Percentiles rank a stretch among this genome's conserved stretches.
Evolutionary conservation across 2,329 filamentous ascomycete genomes (phyloP).

Genomic region (Phyllosticta citribraziliensis): DNA sequence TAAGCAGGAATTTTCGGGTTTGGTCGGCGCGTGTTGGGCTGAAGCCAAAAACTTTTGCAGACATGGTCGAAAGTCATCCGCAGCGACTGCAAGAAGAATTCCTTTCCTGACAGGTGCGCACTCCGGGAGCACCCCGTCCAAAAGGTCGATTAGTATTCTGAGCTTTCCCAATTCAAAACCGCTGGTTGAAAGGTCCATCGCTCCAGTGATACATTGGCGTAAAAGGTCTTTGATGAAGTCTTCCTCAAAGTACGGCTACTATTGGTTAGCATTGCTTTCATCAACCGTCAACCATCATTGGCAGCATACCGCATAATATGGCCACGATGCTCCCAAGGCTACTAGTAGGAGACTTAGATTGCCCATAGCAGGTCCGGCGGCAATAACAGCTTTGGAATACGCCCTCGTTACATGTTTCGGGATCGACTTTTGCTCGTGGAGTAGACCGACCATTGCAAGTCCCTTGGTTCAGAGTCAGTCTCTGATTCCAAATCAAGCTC

Average conservation of each 20-base stretch:
- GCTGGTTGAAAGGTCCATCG: background rate
- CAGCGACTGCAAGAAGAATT: conserved; percentile 20
- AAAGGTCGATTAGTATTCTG: background rate
- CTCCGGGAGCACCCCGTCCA: background rate
- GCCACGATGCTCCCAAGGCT: background rate
- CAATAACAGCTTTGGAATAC: conserved; percentile 17
- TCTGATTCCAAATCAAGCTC: background rate
- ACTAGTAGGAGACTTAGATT: background rate
- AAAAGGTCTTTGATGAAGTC: background rate
- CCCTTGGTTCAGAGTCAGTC: conserved; percentile 10
- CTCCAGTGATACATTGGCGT: background rate
- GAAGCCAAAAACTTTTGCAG: conserved; percentile 15
- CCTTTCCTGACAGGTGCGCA: conserved; percentile 13
- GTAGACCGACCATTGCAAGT: conserved; percentile 19
- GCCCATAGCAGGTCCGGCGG: conserved; percentile 5
- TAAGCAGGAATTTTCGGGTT: conserved; percentile 11
- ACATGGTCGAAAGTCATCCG: conserved; percentile 16
- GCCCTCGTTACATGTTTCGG: conserved; percentile 15
- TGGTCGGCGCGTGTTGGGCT: background rate
- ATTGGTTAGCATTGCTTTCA: background rate
- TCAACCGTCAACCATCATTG: background rate
- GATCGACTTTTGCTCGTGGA: conserved; percentile 16
- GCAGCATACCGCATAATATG: background rate
- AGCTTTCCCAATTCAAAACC: background rate
- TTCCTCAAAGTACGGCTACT: background rate